phyloP scores from a whole-genome alignment of 768 basidiomycete genomes.

The Lactifluus volemus region DNA sequence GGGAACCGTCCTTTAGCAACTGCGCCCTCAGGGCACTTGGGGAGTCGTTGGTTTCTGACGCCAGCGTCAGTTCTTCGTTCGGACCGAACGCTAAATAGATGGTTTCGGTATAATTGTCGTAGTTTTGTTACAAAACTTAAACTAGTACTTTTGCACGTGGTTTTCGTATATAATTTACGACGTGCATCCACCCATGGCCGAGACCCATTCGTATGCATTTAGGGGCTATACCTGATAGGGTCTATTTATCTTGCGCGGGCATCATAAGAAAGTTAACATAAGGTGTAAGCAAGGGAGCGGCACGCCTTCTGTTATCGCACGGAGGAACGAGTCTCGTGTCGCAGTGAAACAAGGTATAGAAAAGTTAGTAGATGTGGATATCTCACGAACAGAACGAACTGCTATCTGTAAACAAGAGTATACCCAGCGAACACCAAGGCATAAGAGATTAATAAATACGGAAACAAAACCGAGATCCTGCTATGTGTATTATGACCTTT shows the following conservation, averaged over 20 bases:
- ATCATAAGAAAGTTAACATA: not conserved
- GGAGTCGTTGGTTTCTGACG: constrained; percentile 10
- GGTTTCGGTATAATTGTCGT: no score
- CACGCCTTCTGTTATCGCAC: not conserved
- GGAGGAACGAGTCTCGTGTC: not conserved
- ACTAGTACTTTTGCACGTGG: not conserved
- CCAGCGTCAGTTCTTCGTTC: not conserved
- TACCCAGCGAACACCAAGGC: not conserved
- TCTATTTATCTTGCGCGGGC: not conserved
- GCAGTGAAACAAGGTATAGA: not conserved
- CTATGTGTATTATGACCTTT: constrained; percentile 6
- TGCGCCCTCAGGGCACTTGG: constrained; percentile 11
- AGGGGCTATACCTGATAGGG: not conserved
- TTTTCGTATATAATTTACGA: no score
- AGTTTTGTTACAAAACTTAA: not conserved
- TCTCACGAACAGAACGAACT: not conserved
- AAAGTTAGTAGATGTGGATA: not conserved
- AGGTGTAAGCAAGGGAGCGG: not conserved
- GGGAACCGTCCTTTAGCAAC: not conserved
- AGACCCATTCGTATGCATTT: no score
- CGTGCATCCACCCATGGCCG: no score
- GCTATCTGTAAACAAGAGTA: not conserved
- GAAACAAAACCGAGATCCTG: not conserved
- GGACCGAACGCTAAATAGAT: no score
- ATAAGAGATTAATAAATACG: constrained; percentile 14